Conservation (phyloP, 495 filamentous ascomycete species). For the Amphirosellinia nigrospora region DNA sequence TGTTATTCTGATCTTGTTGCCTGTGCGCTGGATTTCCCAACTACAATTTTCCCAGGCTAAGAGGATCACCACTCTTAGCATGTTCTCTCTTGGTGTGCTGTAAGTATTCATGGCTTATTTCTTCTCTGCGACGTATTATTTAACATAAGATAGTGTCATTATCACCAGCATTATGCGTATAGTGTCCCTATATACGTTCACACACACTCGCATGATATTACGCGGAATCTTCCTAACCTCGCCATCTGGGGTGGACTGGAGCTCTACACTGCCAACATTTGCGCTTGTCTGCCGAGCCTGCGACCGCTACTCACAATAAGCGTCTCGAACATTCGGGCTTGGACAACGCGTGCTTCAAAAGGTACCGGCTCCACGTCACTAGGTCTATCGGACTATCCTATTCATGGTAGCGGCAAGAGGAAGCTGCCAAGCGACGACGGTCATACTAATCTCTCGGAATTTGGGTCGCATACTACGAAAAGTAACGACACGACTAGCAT, state of each 20-base stretch:
- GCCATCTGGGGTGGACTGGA: slow-evolving; percentile 63
- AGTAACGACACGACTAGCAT: background rate
- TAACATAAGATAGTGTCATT: background rate
- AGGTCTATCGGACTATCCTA: background rate
- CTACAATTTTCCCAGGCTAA: slow-evolving; percentile 50
- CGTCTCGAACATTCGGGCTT: slow-evolving; percentile 35
- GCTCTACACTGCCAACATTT: slow-evolving; percentile 60
- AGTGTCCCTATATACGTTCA: slow-evolving; percentile 44
- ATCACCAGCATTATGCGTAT: slow-evolving; percentile 21
- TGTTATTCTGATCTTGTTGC: slow-evolving; percentile 44
- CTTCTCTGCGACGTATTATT: background rate
- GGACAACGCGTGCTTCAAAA: background rate
- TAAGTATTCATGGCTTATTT: slow-evolving; percentile 36
- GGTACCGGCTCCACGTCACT: background rate
- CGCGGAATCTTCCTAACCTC: slow-evolving; percentile 42
- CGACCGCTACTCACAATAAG: slow-evolving; percentile 41
- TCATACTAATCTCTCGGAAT: background rate
- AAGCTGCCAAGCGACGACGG: slow-evolving; percentile 6
- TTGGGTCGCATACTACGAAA: background rate
- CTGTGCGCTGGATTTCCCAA: slow-evolving; percentile 51
- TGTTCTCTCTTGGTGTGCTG: slow-evolving; percentile 58
- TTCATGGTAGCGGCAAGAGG: background rate
- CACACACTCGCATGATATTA: slow-evolving; percentile 45
- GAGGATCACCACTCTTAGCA: slow-evolving; percentile 49
- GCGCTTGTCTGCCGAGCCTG: slow-evolving; percentile 58